phyloP scores from a whole-genome alignment of 2,329 filamentous ascomycete species.

The Xylariaceae sp. region DNA sequence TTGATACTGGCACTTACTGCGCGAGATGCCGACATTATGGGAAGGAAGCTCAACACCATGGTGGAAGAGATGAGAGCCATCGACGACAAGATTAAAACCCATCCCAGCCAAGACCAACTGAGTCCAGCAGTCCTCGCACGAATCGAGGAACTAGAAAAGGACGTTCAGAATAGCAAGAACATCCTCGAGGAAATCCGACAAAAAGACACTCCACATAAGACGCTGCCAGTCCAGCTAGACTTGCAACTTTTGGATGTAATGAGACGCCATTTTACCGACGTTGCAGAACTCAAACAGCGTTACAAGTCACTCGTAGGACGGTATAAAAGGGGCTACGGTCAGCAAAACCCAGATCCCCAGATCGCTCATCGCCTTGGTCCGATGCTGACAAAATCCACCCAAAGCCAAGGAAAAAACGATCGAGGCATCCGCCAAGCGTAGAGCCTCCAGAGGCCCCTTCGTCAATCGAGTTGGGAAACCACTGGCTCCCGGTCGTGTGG shows the following conservation, averaged over 20 bases:
- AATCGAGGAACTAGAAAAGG: neutral
- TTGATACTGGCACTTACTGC: constrained; percentile 19
- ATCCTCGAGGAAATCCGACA: neutral
- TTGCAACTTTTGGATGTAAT: neutral
- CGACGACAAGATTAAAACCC: neutral
- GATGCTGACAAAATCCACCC: no score
- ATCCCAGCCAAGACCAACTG: neutral
- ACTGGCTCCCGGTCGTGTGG: neutral
- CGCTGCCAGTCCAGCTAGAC: neutral
- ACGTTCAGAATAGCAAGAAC: neutral
- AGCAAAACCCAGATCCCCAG: no score
- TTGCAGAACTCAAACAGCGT: neutral
- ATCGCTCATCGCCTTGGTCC: no score
- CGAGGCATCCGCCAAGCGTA: no score
- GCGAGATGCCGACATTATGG: constrained; percentile 13
- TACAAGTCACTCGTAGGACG: neutral
- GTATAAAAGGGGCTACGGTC: no score
- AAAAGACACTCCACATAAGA: neutral
- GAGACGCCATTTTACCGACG: neutral
- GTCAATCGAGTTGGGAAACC: neutral
- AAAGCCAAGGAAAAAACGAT: no score
- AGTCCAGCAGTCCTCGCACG: neutral
- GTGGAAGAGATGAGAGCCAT: neutral
- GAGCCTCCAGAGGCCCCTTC: neutral
- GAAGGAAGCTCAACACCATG: neutral